These are phyloP conservation scores for Heritiera fomes DNA, from an alignment of 345 rosid species.

Conservation along the genomic window DNA sequence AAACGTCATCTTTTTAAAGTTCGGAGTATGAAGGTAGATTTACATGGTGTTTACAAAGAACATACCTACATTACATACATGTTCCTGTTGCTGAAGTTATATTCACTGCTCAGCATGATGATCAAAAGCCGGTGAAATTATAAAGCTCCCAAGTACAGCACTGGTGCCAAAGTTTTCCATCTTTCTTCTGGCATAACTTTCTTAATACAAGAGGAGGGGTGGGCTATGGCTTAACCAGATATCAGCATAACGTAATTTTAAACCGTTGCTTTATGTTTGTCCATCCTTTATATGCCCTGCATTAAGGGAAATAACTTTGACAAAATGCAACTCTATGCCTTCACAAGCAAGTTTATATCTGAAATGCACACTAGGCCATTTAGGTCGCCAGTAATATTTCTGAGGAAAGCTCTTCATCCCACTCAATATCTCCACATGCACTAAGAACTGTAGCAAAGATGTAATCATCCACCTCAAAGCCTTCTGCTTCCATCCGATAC, in stretches of 20 bases:
- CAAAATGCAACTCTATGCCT: not conserved
- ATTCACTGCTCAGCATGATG: not conserved
- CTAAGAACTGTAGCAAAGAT: slow-evolving; percentile 55
- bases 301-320: not conserved
- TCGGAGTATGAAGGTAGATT: not conserved
- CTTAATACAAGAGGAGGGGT: not conserved
- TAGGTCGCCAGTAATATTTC: slow-evolving; percentile 32
- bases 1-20: not conserved
- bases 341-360: not conserved
- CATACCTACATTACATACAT: not conserved
- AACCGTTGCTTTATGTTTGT: not conserved
- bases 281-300: not conserved
- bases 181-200: not conserved
- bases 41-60: not conserved
- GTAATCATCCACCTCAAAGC: slow-evolving; percentile 72
- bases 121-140: not conserved
- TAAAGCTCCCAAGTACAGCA: not conserved
- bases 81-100: not conserved
- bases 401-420: slow-evolving; percentile 40
- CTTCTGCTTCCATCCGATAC: slow-evolving; percentile 80
- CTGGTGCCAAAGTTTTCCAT: not conserved
- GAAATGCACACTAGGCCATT: not conserved
- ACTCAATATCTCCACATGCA: slow-evolving; percentile 65
- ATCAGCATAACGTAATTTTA: not conserved
- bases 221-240: too few species aligned